These are phyloP conservation scores for Podospora anserina DNA, from an alignment of 495 filamentous ascomycete species.

Conservation along the genomic window DNA sequence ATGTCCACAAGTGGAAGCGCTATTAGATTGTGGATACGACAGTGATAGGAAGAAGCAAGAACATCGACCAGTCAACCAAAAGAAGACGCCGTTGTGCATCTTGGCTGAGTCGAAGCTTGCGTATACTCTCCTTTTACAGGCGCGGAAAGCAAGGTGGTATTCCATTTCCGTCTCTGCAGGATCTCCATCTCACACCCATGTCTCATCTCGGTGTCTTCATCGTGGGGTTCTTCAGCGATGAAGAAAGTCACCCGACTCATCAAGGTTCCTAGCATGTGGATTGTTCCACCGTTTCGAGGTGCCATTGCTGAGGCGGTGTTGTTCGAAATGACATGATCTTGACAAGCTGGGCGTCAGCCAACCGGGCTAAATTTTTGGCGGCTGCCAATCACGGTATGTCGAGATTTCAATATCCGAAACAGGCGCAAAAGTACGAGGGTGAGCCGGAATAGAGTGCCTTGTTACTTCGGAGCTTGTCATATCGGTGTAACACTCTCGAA, in stretches of 20 bases:
- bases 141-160: slow-evolving; percentile 1
- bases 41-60: not conserved
- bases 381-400: not conserved
- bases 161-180: not conserved
- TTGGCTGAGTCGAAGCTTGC: not conserved
- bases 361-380: not conserved
- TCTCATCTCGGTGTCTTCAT: not conserved
- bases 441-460: not conserved
- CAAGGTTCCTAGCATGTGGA: not conserved
- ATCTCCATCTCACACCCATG: not conserved
- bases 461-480: not conserved
- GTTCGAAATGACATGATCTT: not conserved
- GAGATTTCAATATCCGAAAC: slow-evolving; percentile 1
- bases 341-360: not conserved
- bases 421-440: not conserved
- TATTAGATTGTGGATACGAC: slow-evolving; percentile 4
- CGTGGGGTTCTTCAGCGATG: not conserved
- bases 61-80: not conserved
- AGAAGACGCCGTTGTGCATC: not conserved
- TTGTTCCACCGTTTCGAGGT: not conserved
- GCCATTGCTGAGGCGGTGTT: not conserved
- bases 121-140: not conserved
- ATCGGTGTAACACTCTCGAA: not conserved
- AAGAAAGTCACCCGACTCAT: not conserved
- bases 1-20: not conserved